Percentiles rank a stretch among this genome's conserved stretches.
These are phyloP conservation scores for Benincasa hispida DNA, from an alignment of 306 rosid genomes.

Conservation along the genomic window DNA sequence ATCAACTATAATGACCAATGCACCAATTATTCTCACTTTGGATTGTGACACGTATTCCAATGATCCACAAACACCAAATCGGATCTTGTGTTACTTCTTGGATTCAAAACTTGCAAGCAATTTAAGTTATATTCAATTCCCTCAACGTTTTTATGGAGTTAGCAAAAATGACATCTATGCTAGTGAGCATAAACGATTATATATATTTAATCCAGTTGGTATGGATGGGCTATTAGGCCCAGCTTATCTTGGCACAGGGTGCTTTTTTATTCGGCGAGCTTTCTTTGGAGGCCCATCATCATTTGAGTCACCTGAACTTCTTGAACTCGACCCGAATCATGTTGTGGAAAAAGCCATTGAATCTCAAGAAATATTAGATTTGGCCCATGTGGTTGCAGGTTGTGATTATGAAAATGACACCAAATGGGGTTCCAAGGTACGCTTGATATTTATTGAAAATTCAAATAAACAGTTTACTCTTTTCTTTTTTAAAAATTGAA, in stretches of 20 bases:
- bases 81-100: conserved; percentile 18
- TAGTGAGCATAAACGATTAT: background rate
- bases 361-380: background rate
- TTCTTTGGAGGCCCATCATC: conserved; percentile 28
- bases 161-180: conserved; percentile 8
- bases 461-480: too few relatives aligned
- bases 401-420: conserved; percentile 21
- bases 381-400: conserved; percentile 18
- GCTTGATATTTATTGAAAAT: background rate
- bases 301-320: conserved; percentile 6
- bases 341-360: conserved; percentile 15
- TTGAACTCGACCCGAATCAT: conserved; percentile 6
- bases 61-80: conserved; percentile 22
- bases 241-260: conserved; percentile 17
- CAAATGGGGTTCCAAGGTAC: conserved; percentile 34
- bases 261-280: conserved; percentile 19
- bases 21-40: conserved; percentile 22
- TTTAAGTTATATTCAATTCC: conserved; percentile 22
- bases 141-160: conserved; percentile 9
- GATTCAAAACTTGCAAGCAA: conserved; percentile 3
- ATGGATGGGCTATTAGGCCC: conserved; percentile 25
- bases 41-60: conserved; percentile 37
- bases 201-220: conserved; percentile 7
- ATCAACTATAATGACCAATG: conserved; percentile 30
- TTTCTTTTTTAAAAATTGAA: too few relatives aligned